These are phyloP conservation scores for Dalbergia cochinchinensis DNA, from an alignment of 306 rosid species.

Conservation along the genomic window DNA sequence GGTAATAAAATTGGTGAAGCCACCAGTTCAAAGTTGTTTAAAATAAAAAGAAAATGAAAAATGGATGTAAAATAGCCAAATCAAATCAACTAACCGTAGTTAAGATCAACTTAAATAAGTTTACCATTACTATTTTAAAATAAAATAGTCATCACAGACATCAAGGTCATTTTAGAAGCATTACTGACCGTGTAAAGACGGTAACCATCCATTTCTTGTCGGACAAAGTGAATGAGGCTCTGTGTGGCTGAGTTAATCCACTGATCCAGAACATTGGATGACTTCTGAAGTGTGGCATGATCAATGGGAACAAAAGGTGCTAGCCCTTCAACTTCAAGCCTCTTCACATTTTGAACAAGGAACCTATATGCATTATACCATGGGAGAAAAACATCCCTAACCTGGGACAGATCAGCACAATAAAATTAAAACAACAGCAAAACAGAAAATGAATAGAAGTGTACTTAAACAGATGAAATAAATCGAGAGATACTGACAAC, in stretches of 20 bases:
- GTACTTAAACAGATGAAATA: slow-evolving; percentile 21
- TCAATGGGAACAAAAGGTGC: slow-evolving; percentile 70
- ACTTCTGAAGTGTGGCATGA: slow-evolving; percentile 72
- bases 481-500: slow-evolving; percentile 73
- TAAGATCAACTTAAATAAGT: slow-evolving; percentile 12
- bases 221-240: slow-evolving; percentile 88
- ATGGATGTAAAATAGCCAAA: background rate
- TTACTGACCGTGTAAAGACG: slow-evolving; percentile 87
- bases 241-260: slow-evolving; percentile 99
- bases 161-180: slow-evolving; percentile 9
- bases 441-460: slow-evolving; percentile 24
- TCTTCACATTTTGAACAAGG: slow-evolving; percentile 93
- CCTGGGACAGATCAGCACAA: slow-evolving; percentile 61
- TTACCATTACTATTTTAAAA: background rate
- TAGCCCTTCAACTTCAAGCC: slow-evolving; percentile 91
- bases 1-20: slow-evolving; percentile 19
- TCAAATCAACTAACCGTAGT: slow-evolving; percentile 3
- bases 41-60: background rate
- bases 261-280: slow-evolving; percentile 95
- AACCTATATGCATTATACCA: slow-evolving; percentile 98
- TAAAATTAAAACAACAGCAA: background rate
- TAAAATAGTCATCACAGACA: background rate
- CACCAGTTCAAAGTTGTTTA: background rate
- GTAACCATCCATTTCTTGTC: slow-evolving; percentile 90
- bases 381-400: slow-evolving; percentile 95